Base-by-base conservation (phyloP, 179 eudicot species). In the Patellifolia procumbens region DNA sequence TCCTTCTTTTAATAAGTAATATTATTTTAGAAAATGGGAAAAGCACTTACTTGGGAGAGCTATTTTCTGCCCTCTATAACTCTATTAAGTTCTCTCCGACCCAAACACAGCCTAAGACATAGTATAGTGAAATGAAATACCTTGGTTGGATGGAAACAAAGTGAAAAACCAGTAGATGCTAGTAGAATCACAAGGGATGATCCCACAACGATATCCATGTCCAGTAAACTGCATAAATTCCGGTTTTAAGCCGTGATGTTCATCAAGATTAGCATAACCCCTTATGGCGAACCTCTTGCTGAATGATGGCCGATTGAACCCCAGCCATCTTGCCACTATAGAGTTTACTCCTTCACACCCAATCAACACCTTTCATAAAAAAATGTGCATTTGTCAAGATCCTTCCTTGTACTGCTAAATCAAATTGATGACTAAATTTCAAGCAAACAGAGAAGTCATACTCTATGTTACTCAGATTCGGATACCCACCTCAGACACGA, bases 301-400 rank as follows among this genome's bases (percentile, higher is more conserved):
- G 70, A 68, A 75, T 19, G 76, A 58, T 9, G 88, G 86, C 48
- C 78, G 68, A 74, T 78, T 76, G 69, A 85, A 72, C 6, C 85
- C 88, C 51, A 88, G 28, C 77, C 77, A 74, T 31, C 68, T 79
- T 48, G 89, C 88, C 49, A 91, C 91, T 72, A 72, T 67, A 5
- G 95, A 91, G 81, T 89, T 86, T 29, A 91, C 88, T 55, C 91
- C 95, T 66, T 89, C 91, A 72, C 91, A 87, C n/a, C 91, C 91
- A 7, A 87, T 81, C 59, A 88, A n/a, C 10, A 76, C 88, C 89
- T 86, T 48, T 31, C 29, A 79, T 11, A 69, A 20, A 10, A 5
- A n/a, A 11, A 39, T 5, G 7, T 39, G n/a, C 16, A 71, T 7
- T 19, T 9, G 34, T 69, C 53, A 68, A 52, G 58, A 52, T n/a